phyloP scores from a whole-genome alignment of 2,329 filamentous ascomycete genomes.

The Cladosporium austrohemisphaericum region DNA sequence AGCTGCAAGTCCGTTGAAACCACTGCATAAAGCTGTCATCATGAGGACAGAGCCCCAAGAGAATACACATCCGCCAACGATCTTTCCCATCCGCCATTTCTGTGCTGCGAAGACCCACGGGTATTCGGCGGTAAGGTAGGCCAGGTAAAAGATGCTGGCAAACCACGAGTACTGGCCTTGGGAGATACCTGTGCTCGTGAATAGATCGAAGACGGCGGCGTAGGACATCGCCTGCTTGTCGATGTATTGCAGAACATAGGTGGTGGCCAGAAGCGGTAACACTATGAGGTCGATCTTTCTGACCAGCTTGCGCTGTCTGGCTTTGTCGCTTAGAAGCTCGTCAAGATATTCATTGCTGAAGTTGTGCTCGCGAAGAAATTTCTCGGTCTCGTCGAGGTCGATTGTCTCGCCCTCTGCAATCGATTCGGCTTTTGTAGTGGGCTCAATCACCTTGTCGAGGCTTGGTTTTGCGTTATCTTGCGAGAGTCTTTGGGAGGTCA shows the following conservation, averaged over 20 bases:
- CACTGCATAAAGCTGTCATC: conserved; percentile 58
- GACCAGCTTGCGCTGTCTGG: conserved; percentile 32
- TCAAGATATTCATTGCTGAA: conserved; percentile 42
- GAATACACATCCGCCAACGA: conserved; percentile 46
- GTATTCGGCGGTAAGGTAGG: conserved; percentile 31
- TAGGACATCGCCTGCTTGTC: conserved; percentile 53
- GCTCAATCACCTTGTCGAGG: conserved; percentile 9
- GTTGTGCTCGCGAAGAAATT: conserved; percentile 49
- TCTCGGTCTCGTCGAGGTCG: conserved; percentile 47
- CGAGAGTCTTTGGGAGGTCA: background rate
- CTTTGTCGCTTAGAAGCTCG: conserved; percentile 44
- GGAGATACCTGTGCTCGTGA: conserved; percentile 47
- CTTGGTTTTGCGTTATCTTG: conserved; percentile 6
- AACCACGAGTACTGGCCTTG: conserved; percentile 52
- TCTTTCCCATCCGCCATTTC: conserved; percentile 32
- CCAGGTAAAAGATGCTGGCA: conserved; percentile 56
- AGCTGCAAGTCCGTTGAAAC: conserved; percentile 56
- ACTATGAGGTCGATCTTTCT: conserved; percentile 50
- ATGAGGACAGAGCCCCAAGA: conserved; percentile 61
- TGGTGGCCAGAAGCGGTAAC: conserved; percentile 51
- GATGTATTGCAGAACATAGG: conserved; percentile 47
- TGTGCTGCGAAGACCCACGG: conserved; percentile 29
- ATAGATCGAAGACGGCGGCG: conserved; percentile 54
- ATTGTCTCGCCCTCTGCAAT: conserved; percentile 31
- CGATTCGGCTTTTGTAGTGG: conserved; percentile 6